These are phyloP conservation scores for Escovopsis weberi DNA, from an alignment of 2,329 filamentous ascomycete genomes.

Conservation along the genomic window DNA sequence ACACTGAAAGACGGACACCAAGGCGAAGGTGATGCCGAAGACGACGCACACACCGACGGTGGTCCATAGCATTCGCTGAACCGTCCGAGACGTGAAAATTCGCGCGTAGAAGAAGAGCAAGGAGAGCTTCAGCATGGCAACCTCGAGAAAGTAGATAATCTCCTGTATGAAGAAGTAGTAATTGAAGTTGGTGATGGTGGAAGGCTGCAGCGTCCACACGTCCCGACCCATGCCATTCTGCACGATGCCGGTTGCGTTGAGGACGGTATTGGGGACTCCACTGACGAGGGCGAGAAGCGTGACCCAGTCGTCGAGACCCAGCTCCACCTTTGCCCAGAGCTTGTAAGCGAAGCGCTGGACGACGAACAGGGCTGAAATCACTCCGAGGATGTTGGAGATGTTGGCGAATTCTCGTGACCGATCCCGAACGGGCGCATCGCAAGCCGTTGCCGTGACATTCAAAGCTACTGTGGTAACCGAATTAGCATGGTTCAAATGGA, in stretches of 20 bases:
- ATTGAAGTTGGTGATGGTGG: constrained; percentile 28
- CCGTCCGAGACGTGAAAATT: constrained; percentile 30
- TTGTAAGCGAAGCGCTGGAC: constrained; percentile 25
- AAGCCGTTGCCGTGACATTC: constrained; percentile 12
- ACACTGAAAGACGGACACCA: constrained; percentile 35
- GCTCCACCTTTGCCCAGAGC: constrained; percentile 17
- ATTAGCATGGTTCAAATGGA: not conserved
- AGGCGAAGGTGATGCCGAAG: constrained; percentile 26
- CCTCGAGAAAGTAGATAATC: constrained; percentile 29
- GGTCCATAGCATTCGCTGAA: constrained; percentile 27
- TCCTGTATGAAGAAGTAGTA: constrained; percentile 29
- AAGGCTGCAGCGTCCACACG: constrained; percentile 31
- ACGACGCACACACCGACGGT: constrained; percentile 25
- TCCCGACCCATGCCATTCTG: constrained; percentile 33
- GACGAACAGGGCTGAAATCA: constrained; percentile 25
- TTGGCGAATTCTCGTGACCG: constrained; percentile 19
- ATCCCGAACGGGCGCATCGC: constrained; percentile 13
- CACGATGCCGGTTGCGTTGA: constrained; percentile 16
- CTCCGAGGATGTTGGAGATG: constrained; percentile 19
- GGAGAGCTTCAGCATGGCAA: constrained; percentile 34
- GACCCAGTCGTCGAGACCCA: constrained; percentile 25
- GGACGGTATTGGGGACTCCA: constrained; percentile 15
- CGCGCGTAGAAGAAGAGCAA: constrained; percentile 41
- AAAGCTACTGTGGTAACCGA: constrained; percentile 9
- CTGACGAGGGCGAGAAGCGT: constrained; percentile 12